A percentile compares a stretch with the other conserved stretches of the same genome.
phyloP scores from a whole-genome alignment of 2,329 filamentous ascomycete species.

The Aspergillus udagawae region DNA sequence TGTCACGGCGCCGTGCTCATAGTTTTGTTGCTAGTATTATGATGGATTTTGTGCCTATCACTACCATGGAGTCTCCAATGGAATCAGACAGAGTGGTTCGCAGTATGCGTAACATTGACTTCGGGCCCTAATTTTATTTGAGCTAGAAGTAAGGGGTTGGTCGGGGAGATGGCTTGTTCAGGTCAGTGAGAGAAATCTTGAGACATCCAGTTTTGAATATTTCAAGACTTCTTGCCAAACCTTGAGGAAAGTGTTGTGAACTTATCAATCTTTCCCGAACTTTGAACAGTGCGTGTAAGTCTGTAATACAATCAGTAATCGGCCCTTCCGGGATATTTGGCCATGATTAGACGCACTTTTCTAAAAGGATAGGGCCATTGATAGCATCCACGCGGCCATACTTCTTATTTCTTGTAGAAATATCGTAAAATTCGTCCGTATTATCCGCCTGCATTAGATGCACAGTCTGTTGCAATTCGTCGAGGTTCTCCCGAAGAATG shows the following conservation, averaged over 20 bases:
- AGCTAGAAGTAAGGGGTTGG: not conserved
- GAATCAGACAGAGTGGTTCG: not conserved
- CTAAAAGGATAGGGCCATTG: constrained; percentile 82
- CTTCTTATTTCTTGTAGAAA: constrained; percentile 83
- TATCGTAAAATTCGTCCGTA: constrained; percentile 95
- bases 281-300: constrained; percentile 61
- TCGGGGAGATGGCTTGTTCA: not conserved
- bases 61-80: not conserved
- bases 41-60: not conserved
- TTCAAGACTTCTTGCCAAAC: constrained; percentile 58
- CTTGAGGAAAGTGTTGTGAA: constrained; percentile 70
- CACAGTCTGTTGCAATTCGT: constrained; percentile 91
- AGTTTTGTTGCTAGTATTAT: not conserved
- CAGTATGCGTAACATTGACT: not conserved
- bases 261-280: constrained; percentile 57
- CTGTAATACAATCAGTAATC: constrained; percentile 38
- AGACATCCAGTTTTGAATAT: constrained; percentile 1
- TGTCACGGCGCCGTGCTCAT: not conserved
- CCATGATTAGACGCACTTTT: constrained; percentile 63
- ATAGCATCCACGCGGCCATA: constrained; percentile 89
- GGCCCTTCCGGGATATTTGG: not conserved
- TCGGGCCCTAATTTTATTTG: not conserved
- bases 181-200: not conserved
- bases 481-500: constrained; percentile 83
- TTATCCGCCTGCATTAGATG: constrained; percentile 81